phyloP scores from a whole-genome alignment of 805 yeast genomes.

The Candida nitratophila region DNA sequence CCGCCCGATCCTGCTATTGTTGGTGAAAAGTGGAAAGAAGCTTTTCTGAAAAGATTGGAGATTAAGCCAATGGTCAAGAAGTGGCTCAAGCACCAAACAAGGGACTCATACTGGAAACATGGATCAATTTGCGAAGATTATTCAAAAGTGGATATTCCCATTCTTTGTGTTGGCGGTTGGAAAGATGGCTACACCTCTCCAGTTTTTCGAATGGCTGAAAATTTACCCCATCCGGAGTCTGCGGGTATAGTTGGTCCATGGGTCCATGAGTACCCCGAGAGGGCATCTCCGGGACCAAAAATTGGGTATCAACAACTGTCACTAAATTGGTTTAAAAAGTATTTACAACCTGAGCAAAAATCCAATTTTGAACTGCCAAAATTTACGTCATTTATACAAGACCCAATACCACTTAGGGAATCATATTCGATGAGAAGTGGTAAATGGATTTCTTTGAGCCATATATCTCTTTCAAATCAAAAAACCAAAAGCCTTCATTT shows the following conservation, averaged over 20 bases:
- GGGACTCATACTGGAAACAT: conserved; percentile 41
- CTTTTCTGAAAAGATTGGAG: conserved; percentile 32
- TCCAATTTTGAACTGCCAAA: conserved; percentile 25
- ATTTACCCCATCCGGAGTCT: conserved; percentile 31
- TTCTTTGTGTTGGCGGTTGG: conserved; percentile 39
- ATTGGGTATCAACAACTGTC: conserved; percentile 38
- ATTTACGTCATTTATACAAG: conserved; percentile 35
- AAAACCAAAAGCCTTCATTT: conserved; percentile 10
- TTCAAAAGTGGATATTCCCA: conserved; percentile 32
- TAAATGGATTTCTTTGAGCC: conserved; percentile 29
- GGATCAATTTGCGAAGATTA: conserved; percentile 39
- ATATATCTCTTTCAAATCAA: conserved; percentile 8
- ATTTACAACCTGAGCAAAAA: conserved; percentile 23
- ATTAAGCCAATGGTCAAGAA: conserved; percentile 32
- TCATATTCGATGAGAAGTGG: conserved; percentile 33
- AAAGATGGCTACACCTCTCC: conserved; percentile 41
- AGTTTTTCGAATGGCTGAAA: conserved; percentile 35
- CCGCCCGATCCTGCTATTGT: conserved; percentile 38
- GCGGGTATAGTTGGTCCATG: conserved; percentile 37
- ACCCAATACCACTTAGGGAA: conserved; percentile 30
- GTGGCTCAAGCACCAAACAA: conserved; percentile 37
- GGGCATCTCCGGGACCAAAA: conserved; percentile 38
- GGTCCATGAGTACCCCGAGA: conserved; percentile 44
- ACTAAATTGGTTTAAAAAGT: conserved; percentile 33
- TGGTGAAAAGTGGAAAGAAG: conserved; percentile 32